Evolutionary conservation across 345 rosid genomes (phyloP).

Genomic region (Populus tremula): DNA sequence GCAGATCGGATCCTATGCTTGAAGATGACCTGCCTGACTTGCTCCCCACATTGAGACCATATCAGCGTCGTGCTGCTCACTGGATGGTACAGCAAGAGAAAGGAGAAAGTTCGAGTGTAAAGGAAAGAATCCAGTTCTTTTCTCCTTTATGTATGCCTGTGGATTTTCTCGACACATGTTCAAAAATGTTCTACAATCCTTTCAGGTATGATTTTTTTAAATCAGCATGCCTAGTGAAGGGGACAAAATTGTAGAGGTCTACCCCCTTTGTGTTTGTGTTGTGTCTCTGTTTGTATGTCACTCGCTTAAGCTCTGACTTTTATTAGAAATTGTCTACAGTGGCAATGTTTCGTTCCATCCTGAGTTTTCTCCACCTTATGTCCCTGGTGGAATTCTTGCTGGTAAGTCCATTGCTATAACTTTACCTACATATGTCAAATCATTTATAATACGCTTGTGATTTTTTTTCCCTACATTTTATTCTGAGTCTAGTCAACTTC

Average conservation of each 20-base stretch:
- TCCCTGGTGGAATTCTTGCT: constrained; percentile 94
- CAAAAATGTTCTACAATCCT: constrained; percentile 87
- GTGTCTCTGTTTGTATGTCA: not conserved
- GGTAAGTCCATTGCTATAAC: constrained; percentile 44
- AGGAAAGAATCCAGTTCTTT: constrained; percentile 41
- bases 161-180: constrained; percentile 57
- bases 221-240: not conserved
- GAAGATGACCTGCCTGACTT: constrained; percentile 61
- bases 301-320: constrained; percentile 3
- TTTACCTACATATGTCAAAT: not conserved
- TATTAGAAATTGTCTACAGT: constrained; percentile 46
- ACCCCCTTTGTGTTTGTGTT: not conserved
- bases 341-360: constrained; percentile 67
- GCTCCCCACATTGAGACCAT: constrained; percentile 80
- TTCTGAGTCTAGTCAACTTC: not conserved
- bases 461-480: not conserved
- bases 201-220: constrained; percentile 58
- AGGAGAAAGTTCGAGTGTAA: constrained; percentile 40
- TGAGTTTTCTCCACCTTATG: constrained; percentile 49
- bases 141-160: constrained; percentile 71
- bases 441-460: not conserved
- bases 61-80: constrained; percentile 88
- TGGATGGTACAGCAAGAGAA: constrained; percentile 96
- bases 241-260: not conserved
- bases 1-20: constrained; percentile 63